phyloP scores from a whole-genome alignment of 306 rosid genomes.

The Lotus japonicus region DNA sequence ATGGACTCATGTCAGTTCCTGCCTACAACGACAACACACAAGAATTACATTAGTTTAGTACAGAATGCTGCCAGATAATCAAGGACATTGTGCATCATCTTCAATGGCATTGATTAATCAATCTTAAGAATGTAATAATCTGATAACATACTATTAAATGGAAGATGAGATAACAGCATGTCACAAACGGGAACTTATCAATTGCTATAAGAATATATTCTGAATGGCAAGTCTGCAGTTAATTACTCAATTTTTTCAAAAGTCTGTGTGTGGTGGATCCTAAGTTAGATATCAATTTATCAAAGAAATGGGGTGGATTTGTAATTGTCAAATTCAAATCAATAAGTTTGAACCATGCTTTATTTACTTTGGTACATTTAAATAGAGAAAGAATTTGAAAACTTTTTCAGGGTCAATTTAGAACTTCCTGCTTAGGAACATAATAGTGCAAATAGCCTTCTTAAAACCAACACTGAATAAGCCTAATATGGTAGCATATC shows the following conservation, averaged over 20 bases:
- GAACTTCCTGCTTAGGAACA: neutral
- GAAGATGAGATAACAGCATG: neutral
- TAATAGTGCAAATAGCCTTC: neutral
- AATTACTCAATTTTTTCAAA: neutral
- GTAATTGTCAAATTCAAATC: neutral
- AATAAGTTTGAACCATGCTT: neutral
- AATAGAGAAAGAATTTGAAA: neutral
- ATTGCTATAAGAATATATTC: too few relatives aligned
- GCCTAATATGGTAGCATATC: neutral
- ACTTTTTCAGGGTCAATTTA: neutral
- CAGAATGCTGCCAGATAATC: neutral
- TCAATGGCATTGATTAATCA: neutral
- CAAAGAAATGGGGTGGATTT: neutral
- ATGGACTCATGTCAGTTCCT: conserved; percentile 17
- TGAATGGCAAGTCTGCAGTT: neutral
- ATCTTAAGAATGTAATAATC: neutral
- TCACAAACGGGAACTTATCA: neutral
- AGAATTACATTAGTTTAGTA: neutral
- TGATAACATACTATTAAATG: neutral
- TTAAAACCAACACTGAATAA: neutral
- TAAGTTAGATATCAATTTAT: neutral
- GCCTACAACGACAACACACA: conserved; percentile 7
- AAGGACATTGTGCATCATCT: neutral
- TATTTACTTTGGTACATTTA: neutral
- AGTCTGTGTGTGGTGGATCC: neutral